These are phyloP conservation scores for Petasospora rhodanensis DNA, from an alignment of 1,139 yeast genomes.

Conservation along the genomic window DNA sequence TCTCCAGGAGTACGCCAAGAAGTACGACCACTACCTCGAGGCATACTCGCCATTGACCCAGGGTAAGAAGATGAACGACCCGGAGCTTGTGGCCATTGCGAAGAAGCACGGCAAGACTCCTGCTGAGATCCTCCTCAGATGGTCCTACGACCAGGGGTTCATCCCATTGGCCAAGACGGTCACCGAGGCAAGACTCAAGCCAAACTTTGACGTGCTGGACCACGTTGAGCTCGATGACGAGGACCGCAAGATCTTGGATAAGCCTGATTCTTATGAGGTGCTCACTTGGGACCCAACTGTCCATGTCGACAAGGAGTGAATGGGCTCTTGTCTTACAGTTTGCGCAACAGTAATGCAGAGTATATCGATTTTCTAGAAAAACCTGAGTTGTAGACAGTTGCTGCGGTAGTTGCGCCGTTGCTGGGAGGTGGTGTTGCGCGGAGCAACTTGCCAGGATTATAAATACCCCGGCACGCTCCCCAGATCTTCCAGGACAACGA, in stretches of 20 bases:
- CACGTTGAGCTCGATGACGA: constrained; percentile 23
- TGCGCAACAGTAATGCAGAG: no score
- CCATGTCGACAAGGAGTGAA: neutral
- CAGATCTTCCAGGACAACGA: no score
- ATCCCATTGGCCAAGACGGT: constrained; percentile 72
- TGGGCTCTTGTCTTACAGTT: neutral
- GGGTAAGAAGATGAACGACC: constrained; percentile 44
- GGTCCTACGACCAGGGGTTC: constrained; percentile 45
- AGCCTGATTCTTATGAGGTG: constrained; percentile 24
- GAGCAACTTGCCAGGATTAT: no score
- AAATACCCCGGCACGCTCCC: no score
- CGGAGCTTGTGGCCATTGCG: constrained; percentile 38
- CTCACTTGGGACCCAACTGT: constrained; percentile 28
- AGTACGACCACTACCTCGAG: constrained; percentile 39
- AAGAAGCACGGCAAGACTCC: constrained; percentile 34
- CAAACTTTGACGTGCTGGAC: constrained; percentile 38
- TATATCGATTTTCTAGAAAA: no score
- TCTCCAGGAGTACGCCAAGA: constrained; percentile 38
- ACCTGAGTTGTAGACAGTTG: no score
- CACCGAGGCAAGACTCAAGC: constrained; percentile 44
- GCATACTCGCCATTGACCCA: constrained; percentile 55
- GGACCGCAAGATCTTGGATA: constrained; percentile 17
- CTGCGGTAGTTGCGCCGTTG: no score
- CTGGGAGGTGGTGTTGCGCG: no score
- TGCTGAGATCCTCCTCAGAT: constrained; percentile 40